A percentile compares a stretch with the other conserved stretches of the same genome.
phyloP scores from a whole-genome alignment of 75 land plant genomes.

The Cryptomeria japonica region DNA sequence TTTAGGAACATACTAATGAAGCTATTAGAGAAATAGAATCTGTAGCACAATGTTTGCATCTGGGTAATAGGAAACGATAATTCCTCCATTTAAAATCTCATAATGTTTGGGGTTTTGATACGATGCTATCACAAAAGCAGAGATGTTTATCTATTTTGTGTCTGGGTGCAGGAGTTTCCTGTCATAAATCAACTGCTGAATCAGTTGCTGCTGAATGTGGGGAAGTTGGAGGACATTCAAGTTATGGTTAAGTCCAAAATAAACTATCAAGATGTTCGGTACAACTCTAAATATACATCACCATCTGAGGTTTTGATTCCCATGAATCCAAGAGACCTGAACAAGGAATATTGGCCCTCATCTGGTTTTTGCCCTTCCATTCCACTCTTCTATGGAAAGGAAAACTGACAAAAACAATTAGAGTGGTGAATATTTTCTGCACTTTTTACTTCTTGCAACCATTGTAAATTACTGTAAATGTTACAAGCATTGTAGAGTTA shows the following conservation, averaged over 20 bases:
- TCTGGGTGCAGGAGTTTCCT: slow-evolving; percentile 27
- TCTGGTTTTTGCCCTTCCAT: background rate
- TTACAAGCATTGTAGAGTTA: background rate
- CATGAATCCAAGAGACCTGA: background rate
- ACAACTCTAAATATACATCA: background rate
- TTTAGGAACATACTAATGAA: background rate
- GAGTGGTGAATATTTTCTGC: background rate
- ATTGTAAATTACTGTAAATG: background rate
- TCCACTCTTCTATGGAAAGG: background rate
- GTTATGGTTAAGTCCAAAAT: background rate
- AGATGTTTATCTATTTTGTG: background rate
- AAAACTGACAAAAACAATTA: background rate
- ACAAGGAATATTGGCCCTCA: background rate
- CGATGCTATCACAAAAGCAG: background rate
- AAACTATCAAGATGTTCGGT: background rate
- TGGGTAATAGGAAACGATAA: background rate
- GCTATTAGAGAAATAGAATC: background rate
- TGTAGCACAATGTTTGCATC: background rate
- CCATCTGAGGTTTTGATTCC: background rate
- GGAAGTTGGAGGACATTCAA: background rate
- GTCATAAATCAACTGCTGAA: slow-evolving; percentile 8
- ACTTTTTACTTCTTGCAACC: background rate
- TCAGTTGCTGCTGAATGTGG: slow-evolving; percentile 23
- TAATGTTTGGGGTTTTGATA: background rate
- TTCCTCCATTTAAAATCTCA: background rate